Percentiles rank a stretch among this genome's conserved stretches.
Conservation (phyloP, 1,139 yeast species). For the Taiozyma sp. region DNA sequence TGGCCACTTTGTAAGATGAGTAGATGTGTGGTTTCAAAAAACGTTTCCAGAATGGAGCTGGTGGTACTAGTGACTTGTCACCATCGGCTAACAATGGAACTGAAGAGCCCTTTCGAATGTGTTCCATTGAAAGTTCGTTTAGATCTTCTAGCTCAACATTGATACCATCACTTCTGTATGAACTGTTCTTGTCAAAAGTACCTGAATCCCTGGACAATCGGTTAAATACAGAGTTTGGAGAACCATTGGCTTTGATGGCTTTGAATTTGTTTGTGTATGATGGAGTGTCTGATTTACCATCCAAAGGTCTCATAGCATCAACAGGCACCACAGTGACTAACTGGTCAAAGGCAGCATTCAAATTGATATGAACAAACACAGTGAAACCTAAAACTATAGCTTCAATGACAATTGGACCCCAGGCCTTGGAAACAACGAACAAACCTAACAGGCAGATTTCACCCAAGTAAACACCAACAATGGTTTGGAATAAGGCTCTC, state of each 20-base stretch:
- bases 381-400: slow-evolving; percentile 63
- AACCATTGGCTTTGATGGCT: slow-evolving; percentile 1
- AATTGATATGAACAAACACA: slow-evolving; percentile 55
- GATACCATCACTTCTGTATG: not conserved
- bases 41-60: slow-evolving; percentile 37
- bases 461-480: slow-evolving; percentile 84
- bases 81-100: slow-evolving; percentile 50
- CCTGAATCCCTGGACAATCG: slow-evolving; percentile 9
- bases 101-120: slow-evolving; percentile 14
- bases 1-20: slow-evolving; percentile 50
- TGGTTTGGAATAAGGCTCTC: slow-evolving; percentile 80
- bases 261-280: slow-evolving; percentile 30
- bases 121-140: slow-evolving; percentile 17
- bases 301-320: slow-evolving; percentile 61
- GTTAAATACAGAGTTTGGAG: not conserved
- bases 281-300: slow-evolving; percentile 63
- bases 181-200: slow-evolving; percentile 2
- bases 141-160: slow-evolving; percentile 18
- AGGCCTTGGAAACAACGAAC: slow-evolving; percentile 86
- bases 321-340: slow-evolving; percentile 55
- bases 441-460: slow-evolving; percentile 82
- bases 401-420: slow-evolving; percentile 89
- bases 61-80: slow-evolving; percentile 27
- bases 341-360: slow-evolving; percentile 61
- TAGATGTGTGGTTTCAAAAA: slow-evolving; percentile 67